Evolutionary conservation across 371 early-diverging fungal species (phyloP), one percentile per base, ranked within the genome.

Genomic region (Mucor piriformis): DNA sequence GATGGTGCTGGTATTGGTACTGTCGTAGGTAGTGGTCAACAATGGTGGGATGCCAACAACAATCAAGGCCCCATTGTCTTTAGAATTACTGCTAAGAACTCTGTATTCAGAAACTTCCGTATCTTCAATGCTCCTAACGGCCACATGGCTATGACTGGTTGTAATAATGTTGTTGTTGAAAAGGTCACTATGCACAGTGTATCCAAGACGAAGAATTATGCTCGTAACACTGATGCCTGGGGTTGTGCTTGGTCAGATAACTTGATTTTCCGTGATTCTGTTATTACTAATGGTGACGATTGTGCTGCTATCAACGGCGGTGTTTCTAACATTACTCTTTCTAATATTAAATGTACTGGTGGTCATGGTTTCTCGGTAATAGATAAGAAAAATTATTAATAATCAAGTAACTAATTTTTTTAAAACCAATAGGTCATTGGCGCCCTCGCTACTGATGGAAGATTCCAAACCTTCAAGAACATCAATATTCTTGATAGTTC

Each of bases 61-160:
- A 64, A 62, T n/a, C 67, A 67, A 20, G 74, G 70, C 11, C 74
- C 74, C n/a, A 67, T 65, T 23, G 67, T 73, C 40, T 63, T 73
- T 23, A 61, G 64, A 44, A 64, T 66, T 10, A 59, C 50, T 34
- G 70, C 65, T 8, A 64, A 60, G 10, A 62, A 73, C 51, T 73
- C 74, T n/a, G 54, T 59, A 6, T 73, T 73, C 21, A 64, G 65
- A 47, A 65, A 67, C 16, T 73, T 73, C 55, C 64, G 52, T 15
- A 73, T 73, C 33, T 53, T 50, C 11, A 49, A 66, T 18, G 67
- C 74, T 35, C 70, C 74, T 49, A 55, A 70, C 25, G 64, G 67
- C 5, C 74, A 73, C 38, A 59, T 73, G 27, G 70, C 70, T 52
- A 48, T 70, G 25, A 73, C 70, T 38, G 54, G 59, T 43, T 61